These are phyloP conservation scores for Hypocreales sp. DNA, from an alignment of 2,329 filamentous ascomycete genomes.

Conservation along the genomic window DNA sequence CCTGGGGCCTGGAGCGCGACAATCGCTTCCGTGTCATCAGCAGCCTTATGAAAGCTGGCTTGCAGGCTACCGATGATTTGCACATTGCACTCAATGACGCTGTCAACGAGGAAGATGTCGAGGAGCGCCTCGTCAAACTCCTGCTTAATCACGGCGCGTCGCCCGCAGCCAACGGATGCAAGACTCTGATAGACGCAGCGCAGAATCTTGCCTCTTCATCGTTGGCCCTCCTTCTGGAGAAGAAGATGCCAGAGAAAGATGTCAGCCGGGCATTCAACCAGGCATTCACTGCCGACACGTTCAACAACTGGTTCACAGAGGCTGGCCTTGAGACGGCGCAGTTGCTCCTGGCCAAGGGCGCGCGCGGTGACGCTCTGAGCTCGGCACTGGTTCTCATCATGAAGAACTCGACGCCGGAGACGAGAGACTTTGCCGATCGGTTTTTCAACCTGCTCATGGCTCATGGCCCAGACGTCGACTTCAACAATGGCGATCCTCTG, in stretches of 20 bases:
- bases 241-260: conserved; percentile 24
- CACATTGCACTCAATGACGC: conserved; percentile 34
- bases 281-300: conserved; percentile 25
- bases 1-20: conserved; percentile 32
- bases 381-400: conserved; percentile 30
- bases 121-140: conserved; percentile 28
- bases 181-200: conserved; percentile 34
- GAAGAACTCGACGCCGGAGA: conserved; percentile 22
- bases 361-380: conserved; percentile 27
- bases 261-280: conserved; percentile 28
- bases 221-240: conserved; percentile 25
- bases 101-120: conserved; percentile 35
- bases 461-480: conserved; percentile 30
- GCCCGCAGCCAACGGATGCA: conserved; percentile 32
- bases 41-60: conserved; percentile 35
- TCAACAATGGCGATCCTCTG: conserved; percentile 36
- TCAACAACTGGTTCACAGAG: conserved; percentile 28
- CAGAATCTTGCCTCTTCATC: conserved; percentile 20
- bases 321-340: conserved; percentile 29
- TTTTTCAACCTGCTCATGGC: conserved; percentile 26
- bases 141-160: conserved; percentile 36
- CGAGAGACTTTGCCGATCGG: conserved; percentile 21
- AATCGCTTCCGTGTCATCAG: conserved; percentile 30
- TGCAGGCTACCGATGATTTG: conserved; percentile 30
- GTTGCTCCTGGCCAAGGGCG: conserved; percentile 33